phyloP scores from a whole-genome alignment of 495 filamentous ascomycete species.

The Neurospora sublineolata region DNA sequence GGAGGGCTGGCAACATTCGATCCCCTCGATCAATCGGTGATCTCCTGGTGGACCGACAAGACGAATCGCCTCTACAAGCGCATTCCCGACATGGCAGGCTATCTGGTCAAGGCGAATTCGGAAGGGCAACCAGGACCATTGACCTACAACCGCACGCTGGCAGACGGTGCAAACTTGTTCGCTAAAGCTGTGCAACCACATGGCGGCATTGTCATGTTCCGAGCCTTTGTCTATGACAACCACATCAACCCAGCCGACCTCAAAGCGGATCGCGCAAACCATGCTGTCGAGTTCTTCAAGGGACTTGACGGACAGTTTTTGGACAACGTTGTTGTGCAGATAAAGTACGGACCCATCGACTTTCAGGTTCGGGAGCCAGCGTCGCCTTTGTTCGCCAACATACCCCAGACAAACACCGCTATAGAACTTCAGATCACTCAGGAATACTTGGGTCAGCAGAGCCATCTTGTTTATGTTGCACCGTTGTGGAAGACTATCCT shows the following conservation, averaged over 20 bases:
- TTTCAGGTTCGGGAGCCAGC: constrained; percentile 63
- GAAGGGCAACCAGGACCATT: constrained; percentile 62
- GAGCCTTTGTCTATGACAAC: constrained; percentile 62
- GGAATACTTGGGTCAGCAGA: constrained; percentile 64
- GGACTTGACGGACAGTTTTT: constrained; percentile 53
- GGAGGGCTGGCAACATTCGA: constrained; percentile 52
- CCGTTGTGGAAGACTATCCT: constrained; percentile 58
- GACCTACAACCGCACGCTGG: constrained; percentile 57
- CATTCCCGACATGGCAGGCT: constrained; percentile 58
- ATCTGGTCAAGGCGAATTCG: constrained; percentile 62
- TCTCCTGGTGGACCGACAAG: constrained; percentile 49
- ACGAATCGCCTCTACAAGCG: constrained; percentile 46
- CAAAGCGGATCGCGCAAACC: constrained; percentile 58
- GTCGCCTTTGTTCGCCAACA: constrained; percentile 58
- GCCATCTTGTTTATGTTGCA: constrained; percentile 53
- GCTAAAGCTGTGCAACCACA: constrained; percentile 47
- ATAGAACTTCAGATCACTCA: constrained; percentile 59
- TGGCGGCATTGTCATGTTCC: constrained; percentile 60
- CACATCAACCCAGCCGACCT: constrained; percentile 40
- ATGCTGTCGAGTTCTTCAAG: constrained; percentile 56
- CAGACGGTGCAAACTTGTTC: constrained; percentile 61
- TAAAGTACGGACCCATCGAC: constrained; percentile 66
- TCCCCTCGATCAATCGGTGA: constrained; percentile 47
- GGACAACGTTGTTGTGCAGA: constrained; percentile 59
- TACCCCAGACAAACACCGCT: constrained; percentile 44